phyloP scores from a whole-genome alignment of 805 yeast genomes.

The Diddensiella transvaalensis region DNA sequence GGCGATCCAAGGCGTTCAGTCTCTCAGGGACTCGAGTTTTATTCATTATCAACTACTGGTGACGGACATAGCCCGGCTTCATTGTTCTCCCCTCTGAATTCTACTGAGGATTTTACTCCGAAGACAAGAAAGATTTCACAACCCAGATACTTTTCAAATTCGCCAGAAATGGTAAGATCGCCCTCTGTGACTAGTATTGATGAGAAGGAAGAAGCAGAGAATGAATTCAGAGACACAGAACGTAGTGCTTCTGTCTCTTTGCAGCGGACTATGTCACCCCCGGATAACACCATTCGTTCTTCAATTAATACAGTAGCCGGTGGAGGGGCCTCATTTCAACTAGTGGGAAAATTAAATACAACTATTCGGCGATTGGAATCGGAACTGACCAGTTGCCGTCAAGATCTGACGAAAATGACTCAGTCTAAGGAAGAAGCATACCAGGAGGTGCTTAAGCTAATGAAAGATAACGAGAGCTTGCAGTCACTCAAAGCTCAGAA shows the following conservation, averaged over 20 bases:
- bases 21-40: background rate
- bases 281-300: constrained; percentile 6
- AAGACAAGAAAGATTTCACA: background rate
- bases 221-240: constrained; percentile 7
- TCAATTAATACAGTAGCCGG: constrained; percentile 14
- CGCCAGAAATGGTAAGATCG: constrained; percentile 5
- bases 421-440: constrained; percentile 64
- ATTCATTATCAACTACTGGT: background rate
- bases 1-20: background rate
- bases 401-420: constrained; percentile 53
- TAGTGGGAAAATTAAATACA: constrained; percentile 69
- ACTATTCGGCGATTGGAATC: constrained; percentile 77
- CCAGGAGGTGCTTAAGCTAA: constrained; percentile 57
- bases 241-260: constrained; percentile 8
- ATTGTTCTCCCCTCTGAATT: background rate
- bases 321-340: constrained; percentile 48
- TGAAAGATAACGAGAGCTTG: constrained; percentile 53
- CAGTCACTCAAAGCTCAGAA: constrained; percentile 34
- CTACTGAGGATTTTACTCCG: background rate
- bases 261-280: constrained; percentile 3
- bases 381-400: constrained; percentile 63
- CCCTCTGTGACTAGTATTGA: constrained; percentile 4
- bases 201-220: constrained; percentile 5
- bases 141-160: background rate
- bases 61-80: background rate